phyloP scores from a whole-genome alignment of 345 rosid species.

The Rhodomyrtus tomentosa region DNA sequence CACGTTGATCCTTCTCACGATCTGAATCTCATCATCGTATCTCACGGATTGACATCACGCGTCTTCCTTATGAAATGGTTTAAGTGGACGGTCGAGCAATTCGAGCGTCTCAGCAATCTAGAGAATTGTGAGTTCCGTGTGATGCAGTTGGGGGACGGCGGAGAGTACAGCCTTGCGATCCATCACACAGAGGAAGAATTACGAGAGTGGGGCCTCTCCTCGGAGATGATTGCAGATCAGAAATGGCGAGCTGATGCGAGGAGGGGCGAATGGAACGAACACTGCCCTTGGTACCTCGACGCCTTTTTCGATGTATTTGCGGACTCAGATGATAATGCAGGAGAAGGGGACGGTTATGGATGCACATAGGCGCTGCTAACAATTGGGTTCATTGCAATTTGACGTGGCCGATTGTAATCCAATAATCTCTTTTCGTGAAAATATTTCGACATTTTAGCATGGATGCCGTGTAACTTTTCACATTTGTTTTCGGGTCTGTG shows the following conservation, averaged over 20 bases:
- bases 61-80: slow-evolving; percentile 99
- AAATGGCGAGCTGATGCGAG: slow-evolving; percentile 54
- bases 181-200: slow-evolving; percentile 78
- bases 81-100: slow-evolving; percentile 90
- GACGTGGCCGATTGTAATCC: background rate
- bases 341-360: background rate
- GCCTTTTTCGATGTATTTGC: slow-evolving; percentile 44
- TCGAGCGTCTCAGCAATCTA: slow-evolving; percentile 59
- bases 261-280: slow-evolving; percentile 65
- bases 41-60: slow-evolving; percentile 71
- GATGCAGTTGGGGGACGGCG: slow-evolving; percentile 72
- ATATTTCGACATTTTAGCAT: background rate
- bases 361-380: background rate
- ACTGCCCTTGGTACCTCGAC: slow-evolving; percentile 53
- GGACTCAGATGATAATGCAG: slow-evolving; percentile 22
- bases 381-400: background rate
- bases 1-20: slow-evolving; percentile 46
- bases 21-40: slow-evolving; percentile 68
- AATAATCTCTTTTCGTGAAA: background rate
- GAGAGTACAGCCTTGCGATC: slow-evolving; percentile 81
- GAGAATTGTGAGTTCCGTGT: slow-evolving; percentile 71
- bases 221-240: slow-evolving; percentile 81
- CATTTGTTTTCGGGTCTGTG: background rate
- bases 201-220: slow-evolving; percentile 67
- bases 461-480: background rate